phyloP scores from a whole-genome alignment of 192 early-diverging fungal species.

The Coemansia sp. region DNA sequence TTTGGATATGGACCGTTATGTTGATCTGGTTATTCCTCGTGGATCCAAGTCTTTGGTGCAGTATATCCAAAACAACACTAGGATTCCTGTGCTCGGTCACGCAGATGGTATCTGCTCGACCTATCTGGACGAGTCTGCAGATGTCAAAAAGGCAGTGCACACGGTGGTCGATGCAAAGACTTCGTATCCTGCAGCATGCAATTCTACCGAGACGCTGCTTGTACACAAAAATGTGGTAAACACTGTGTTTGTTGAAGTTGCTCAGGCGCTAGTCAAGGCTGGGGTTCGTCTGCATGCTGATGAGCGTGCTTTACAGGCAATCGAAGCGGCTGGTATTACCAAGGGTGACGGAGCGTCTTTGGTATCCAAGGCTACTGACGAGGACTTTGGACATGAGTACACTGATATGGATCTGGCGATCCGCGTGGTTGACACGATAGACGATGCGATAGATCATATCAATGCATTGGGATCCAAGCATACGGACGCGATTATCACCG shows the following conservation, averaged over 20 bases:
- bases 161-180: slow-evolving; percentile 93
- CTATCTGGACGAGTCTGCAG: slow-evolving; percentile 82
- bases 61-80: slow-evolving; percentile 88
- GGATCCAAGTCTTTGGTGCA: slow-evolving; percentile 90
- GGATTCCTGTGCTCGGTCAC: slow-evolving; percentile 99
- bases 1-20: slow-evolving; percentile 84
- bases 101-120: slow-evolving; percentile 97
- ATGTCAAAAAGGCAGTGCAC: slow-evolving; percentile 71
- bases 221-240: slow-evolving; percentile 63
- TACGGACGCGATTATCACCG: slow-evolving; percentile 93
- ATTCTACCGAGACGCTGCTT: slow-evolving; percentile 90
- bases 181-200: slow-evolving; percentile 95
- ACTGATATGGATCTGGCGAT: slow-evolving; percentile 84
- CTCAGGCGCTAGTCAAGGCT: slow-evolving; percentile 58
- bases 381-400: slow-evolving; percentile 92
- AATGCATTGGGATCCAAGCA: slow-evolving; percentile 93
- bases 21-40: slow-evolving; percentile 95
- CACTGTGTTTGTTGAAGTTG: slow-evolving; percentile 57
- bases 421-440: slow-evolving; percentile 68
- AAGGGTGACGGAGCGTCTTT: slow-evolving; percentile 6
- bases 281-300: slow-evolving; percentile 68
- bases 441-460: slow-evolving; percentile 88
- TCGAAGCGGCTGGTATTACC: slow-evolving; percentile 25
- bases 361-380: slow-evolving; percentile 28
- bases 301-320: slow-evolving; percentile 44